Evolutionary conservation across 768 basidiomycete genomes (phyloP), one percentile per base, ranked within the genome.

Genomic region (Russula brevipes): DNA sequence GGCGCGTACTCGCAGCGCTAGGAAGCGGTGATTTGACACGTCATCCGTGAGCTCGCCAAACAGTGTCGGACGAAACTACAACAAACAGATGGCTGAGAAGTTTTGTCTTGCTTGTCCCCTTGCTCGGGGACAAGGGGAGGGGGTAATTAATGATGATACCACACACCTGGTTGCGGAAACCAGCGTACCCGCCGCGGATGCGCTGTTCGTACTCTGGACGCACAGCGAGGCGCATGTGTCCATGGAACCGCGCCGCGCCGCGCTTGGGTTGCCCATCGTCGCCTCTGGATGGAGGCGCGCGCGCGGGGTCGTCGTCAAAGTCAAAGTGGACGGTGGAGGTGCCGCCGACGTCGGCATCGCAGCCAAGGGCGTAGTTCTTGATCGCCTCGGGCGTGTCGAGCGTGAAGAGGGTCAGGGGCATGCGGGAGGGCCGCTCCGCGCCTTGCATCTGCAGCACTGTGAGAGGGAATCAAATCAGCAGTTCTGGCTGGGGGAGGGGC

Each of bases 11-110:
- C 91, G 86, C 55, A 98, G 76, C 2, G 86, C 85, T 33, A 98
- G 79, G 74, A 88, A 98, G 17, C 83, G 80, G 71, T 95, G 91
- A 44, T 81, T 77, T 39, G 89, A 88, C 36, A 91, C 84, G 76
- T 98, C 94, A 70, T 96, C 93, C 4, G 80, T 82, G 54, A 91
- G 74, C 62, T 92, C 85, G 17, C 96, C 95, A 66, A 97, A 97
- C 33, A 98, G 70, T 17, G 91, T 88, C n/a, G 89, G 82, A 24
- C 91, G 81, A 31, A 80, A 76, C 88, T 93, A 14, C 30, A 31
- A 2, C n/a, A 33, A 35, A 19, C 8, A n/a, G 0, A 42, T 39
- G 9, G 38, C 5, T 12, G 38, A 39, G 9, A 7, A 39, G 38
- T 39, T 24, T 24, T 24, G 24, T 24, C 24, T 24, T 24, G 24